phyloP scores from a whole-genome alignment of 495 filamentous ascomycete species.

The Xylaria longipes region DNA sequence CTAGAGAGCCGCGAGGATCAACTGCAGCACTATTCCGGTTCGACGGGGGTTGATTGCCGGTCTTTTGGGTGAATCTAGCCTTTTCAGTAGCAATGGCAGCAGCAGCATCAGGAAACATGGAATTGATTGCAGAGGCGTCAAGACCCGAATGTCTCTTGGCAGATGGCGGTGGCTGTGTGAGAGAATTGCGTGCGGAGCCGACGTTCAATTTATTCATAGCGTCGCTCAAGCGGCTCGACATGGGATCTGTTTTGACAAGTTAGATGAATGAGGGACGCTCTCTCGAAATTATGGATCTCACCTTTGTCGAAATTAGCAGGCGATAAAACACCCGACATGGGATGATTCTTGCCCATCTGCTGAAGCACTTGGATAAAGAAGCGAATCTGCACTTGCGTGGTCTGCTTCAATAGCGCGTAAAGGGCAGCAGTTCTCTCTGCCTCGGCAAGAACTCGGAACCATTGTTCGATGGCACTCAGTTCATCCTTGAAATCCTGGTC shows the following conservation, averaged over 20 bases:
- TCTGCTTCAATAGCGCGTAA: constrained; percentile 96
- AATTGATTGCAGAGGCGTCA: constrained; percentile 92
- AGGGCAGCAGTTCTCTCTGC: constrained; percentile 94
- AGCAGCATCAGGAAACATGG: constrained; percentile 98
- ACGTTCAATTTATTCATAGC: constrained; percentile 95
- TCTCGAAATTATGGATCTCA: constrained; percentile 44
- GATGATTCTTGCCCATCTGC: constrained; percentile 97
- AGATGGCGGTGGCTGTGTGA: constrained; percentile 74
- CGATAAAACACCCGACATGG: constrained; percentile 94
- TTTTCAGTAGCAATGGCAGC: constrained; percentile 97
- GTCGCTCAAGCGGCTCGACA: constrained; percentile 95
- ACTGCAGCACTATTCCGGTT: constrained; percentile 91
- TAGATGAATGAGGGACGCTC: not conserved
- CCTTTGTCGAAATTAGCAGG: constrained; percentile 98
- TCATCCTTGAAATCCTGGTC: constrained; percentile 99
- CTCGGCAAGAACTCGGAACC: constrained; percentile 97
- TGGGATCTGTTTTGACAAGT: constrained; percentile 71
- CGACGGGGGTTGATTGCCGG: constrained; percentile 85
- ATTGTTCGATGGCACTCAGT: constrained; percentile 97
- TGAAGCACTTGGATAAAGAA: constrained; percentile 99
- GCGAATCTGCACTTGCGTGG: constrained; percentile 96
- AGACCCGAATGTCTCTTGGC: constrained; percentile 91
- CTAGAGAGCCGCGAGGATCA: constrained; percentile 79
- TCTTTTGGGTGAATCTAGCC: constrained; percentile 94
- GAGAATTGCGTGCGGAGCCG: constrained; percentile 83